Conservation (phyloP, 495 filamentous ascomycete genomes). For the Clavariopsis aquatica region DNA sequence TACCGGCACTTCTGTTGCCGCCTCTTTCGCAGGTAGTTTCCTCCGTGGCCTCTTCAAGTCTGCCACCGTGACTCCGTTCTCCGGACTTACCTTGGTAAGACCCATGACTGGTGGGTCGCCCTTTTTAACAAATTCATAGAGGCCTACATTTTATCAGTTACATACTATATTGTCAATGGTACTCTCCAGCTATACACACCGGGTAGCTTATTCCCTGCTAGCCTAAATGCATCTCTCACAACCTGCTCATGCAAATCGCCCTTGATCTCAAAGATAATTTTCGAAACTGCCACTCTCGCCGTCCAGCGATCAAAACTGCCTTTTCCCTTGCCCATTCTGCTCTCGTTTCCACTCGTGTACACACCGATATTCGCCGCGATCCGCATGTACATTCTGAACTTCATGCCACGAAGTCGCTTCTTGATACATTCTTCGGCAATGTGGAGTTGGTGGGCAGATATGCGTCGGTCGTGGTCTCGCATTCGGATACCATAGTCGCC, state of each 20-base stretch:
- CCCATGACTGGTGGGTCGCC: constrained; percentile 90
- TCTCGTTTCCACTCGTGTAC: constrained; percentile 89
- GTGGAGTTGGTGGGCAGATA: constrained; percentile 83
- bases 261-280: constrained; percentile 88
- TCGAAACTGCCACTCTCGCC: constrained; percentile 78
- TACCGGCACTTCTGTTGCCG: constrained; percentile 23
- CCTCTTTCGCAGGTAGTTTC: constrained; percentile 53
- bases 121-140: constrained; percentile 91
- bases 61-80: constrained; percentile 73
- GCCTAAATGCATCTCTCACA: constrained; percentile 86
- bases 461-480: constrained; percentile 85
- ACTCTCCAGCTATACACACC: constrained; percentile 56
- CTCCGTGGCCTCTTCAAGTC: constrained; percentile 74
- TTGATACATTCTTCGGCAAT: constrained; percentile 92
- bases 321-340: constrained; percentile 99
- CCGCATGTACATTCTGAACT: constrained; percentile 87
- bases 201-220: constrained; percentile 94
- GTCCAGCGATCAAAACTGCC: constrained; percentile 97
- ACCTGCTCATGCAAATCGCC: constrained; percentile 93
- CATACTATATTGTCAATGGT: neutral
- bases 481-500: constrained; percentile 95
- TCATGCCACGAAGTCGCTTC: constrained; percentile 81
- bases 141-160: constrained; percentile 56
- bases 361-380: constrained; percentile 91
- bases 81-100: constrained; percentile 74